Conservation (phyloP, 1,284 basidiomycete genomes). For the Cryptococcus jaspeensis region DNA sequence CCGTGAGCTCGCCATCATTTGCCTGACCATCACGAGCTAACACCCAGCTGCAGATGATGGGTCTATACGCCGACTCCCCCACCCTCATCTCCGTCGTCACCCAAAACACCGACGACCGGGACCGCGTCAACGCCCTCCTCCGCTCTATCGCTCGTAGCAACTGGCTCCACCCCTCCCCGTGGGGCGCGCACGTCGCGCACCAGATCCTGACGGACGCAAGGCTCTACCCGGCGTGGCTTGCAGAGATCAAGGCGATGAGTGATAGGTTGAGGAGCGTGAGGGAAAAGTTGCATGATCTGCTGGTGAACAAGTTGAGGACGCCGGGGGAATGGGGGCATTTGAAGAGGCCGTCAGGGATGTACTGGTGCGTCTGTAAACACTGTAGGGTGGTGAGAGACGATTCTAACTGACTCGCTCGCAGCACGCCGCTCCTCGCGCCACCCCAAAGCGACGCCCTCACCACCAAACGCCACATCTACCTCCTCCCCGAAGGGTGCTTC, state of each 20-base stretch:
- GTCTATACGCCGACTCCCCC: constrained; percentile 47
- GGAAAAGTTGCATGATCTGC: constrained; percentile 69
- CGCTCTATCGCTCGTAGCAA: constrained; percentile 37
- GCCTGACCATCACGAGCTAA: not conserved
- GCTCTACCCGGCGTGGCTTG: constrained; percentile 65
- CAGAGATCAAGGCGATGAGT: constrained; percentile 89
- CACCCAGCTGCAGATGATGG: constrained; percentile 40
- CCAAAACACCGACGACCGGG: constrained; percentile 34
- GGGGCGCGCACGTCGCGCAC: constrained; percentile 48
- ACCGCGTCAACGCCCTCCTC: constrained; percentile 46
- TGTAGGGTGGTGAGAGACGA: not conserved
- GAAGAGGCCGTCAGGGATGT: constrained; percentile 55
- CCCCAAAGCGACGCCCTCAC: constrained; percentile 39
- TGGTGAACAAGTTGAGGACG: constrained; percentile 77
- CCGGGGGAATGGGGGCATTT: constrained; percentile 93
- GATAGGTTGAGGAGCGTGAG: constrained; percentile 88
- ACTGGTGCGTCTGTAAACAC: constrained; percentile 37
- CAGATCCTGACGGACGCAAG: constrained; percentile 42
- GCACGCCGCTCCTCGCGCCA: constrained; percentile 39
- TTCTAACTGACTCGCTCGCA: constrained; percentile 11
- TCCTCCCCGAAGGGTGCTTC: constrained; percentile 47
- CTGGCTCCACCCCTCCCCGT: constrained; percentile 46
- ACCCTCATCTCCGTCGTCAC: constrained; percentile 46
- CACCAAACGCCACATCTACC: constrained; percentile 42
- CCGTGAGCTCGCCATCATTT: constrained; percentile 24